Percentiles rank a stretch among this genome's conserved stretches.
Evolutionary conservation across 495 filamentous ascomycete genomes (phyloP).

Genomic region (Annulohypoxylon maeteangense): DNA sequence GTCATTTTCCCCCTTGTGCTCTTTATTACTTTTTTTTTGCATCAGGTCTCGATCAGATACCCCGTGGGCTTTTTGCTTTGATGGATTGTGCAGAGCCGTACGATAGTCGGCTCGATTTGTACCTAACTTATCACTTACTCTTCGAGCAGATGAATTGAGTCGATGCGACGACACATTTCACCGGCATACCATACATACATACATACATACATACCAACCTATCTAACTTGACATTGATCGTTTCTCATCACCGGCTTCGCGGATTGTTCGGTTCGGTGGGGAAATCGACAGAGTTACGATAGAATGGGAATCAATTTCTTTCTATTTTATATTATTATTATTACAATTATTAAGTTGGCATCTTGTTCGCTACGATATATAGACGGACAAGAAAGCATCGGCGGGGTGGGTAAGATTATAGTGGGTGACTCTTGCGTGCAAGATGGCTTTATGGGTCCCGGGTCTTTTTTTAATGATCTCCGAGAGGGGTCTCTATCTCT

Average conservation of each 20-base stretch:
- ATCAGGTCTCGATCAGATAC: constrained; percentile 40
- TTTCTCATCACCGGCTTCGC: constrained; percentile 1
- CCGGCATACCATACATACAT: constrained; percentile 21
- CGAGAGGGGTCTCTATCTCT: constrained; percentile 12
- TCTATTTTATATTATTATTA: constrained; percentile 9
- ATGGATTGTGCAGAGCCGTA: constrained; percentile 19
- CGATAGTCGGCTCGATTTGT: constrained; percentile 20
- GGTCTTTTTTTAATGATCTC: constrained; percentile 17
- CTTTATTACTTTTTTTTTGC: constrained; percentile 11
- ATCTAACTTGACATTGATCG: constrained; percentile 23
- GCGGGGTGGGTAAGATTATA: constrained; percentile 18
- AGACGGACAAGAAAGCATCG: constrained; percentile 20
- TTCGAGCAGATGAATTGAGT: constrained; percentile 2
- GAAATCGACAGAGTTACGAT: background rate
- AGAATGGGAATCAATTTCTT: constrained; percentile 19
- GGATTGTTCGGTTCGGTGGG: background rate
- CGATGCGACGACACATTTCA: constrained; percentile 13
- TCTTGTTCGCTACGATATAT: constrained; percentile 18
- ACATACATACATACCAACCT: constrained; percentile 16
- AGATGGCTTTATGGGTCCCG: constrained; percentile 24
- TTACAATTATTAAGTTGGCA: constrained; percentile 10
- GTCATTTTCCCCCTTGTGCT: background rate
- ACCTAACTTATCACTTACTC: constrained; percentile 12
- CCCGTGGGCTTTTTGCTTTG: constrained; percentile 30
- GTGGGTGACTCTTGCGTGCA: constrained; percentile 23